phyloP scores from a whole-genome alignment of 345 rosid species.

The Crucihimalaya himalaica region DNA sequence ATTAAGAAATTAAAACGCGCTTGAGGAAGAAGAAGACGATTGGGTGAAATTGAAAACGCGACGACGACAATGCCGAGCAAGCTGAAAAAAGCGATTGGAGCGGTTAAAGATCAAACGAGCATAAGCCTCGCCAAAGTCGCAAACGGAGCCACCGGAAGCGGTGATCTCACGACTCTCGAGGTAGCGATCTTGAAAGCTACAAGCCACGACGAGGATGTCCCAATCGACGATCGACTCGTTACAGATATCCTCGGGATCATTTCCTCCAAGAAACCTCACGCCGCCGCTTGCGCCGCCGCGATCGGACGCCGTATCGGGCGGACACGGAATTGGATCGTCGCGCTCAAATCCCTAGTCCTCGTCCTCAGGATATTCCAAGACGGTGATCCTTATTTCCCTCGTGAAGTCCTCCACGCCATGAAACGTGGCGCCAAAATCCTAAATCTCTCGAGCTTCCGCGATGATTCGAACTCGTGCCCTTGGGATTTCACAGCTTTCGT shows the following conservation, averaged over 20 bases:
- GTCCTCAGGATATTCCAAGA: constrained; percentile 75
- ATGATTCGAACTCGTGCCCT: constrained; percentile 66
- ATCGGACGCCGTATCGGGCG: constrained; percentile 66
- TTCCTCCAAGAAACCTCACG: constrained; percentile 54
- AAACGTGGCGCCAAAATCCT: constrained; percentile 76
- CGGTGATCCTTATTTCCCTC: constrained; percentile 75
- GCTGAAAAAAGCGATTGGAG: constrained; percentile 78
- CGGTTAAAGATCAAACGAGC: constrained; percentile 91
- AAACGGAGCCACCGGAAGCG: constrained; percentile 44
- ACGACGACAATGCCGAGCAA: constrained; percentile 75
- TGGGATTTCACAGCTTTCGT: constrained; percentile 77
- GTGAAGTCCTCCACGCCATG: constrained; percentile 71
- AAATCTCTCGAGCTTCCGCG: constrained; percentile 68
- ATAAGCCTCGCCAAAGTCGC: constrained; percentile 83
- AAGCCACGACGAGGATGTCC: constrained; percentile 66
- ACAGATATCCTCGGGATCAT: constrained; percentile 54
- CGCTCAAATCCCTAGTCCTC: constrained; percentile 75
- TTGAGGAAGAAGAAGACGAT: constrained; percentile 3
- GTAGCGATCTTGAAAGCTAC: constrained; percentile 82
- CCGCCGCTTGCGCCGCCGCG: constrained; percentile 61
- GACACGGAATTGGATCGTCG: constrained; percentile 82
- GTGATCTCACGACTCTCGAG: constrained; percentile 49
- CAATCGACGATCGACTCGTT: constrained; percentile 65
- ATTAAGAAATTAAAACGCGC: not conserved
- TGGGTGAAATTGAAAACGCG: not conserved